Evolutionary conservation across 1,284 basidiomycete genomes (phyloP).

Genomic region (Pyrrhoderma lamaoense): DNA sequence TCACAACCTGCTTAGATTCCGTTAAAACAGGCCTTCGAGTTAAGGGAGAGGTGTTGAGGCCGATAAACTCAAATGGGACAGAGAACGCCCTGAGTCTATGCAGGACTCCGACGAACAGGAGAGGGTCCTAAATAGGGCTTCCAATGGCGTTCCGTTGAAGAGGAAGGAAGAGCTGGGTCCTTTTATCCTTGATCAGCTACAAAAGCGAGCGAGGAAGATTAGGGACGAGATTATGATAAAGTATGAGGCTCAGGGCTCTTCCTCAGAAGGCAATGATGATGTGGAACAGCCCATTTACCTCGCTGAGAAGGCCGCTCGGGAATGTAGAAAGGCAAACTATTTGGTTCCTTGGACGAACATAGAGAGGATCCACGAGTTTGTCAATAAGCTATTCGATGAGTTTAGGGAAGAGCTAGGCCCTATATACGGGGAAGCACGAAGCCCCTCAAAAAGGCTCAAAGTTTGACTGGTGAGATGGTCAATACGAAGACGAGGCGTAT

Average conservation of each 20-base stretch:
- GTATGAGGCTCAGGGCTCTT: conserved; percentile 24
- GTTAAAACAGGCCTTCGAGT: conserved; percentile 47
- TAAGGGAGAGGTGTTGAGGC: conserved; percentile 29
- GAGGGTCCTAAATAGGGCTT: background rate
- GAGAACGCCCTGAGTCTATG: conserved; percentile 24
- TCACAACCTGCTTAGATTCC: conserved; percentile 47
- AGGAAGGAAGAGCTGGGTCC: conserved; percentile 4
- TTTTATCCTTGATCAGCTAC: conserved; percentile 30
- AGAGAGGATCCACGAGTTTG: too few species aligned
- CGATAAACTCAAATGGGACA: conserved; percentile 29
- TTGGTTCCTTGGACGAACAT: too few species aligned
- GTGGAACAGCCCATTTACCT: too few species aligned
- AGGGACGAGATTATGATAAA: conserved; percentile 19
- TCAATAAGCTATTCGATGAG: too few species aligned
- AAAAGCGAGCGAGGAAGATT: conserved; percentile 22
- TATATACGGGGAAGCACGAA: too few species aligned
- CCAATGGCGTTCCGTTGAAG: background rate
- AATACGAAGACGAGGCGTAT: too few species aligned
- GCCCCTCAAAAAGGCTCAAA: too few species aligned
- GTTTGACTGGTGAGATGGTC: too few species aligned
- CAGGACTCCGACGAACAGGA: conserved; percentile 13
- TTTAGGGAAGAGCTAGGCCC: too few species aligned
- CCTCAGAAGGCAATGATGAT: conserved; percentile 9
- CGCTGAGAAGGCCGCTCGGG: background rate
- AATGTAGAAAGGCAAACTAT: too few species aligned